Percentiles rank a stretch among this genome's conserved stretches.
Evolutionary conservation across 2,329 filamentous ascomycete species (phyloP).

Genomic region (Sordariomycetes sp.): DNA sequence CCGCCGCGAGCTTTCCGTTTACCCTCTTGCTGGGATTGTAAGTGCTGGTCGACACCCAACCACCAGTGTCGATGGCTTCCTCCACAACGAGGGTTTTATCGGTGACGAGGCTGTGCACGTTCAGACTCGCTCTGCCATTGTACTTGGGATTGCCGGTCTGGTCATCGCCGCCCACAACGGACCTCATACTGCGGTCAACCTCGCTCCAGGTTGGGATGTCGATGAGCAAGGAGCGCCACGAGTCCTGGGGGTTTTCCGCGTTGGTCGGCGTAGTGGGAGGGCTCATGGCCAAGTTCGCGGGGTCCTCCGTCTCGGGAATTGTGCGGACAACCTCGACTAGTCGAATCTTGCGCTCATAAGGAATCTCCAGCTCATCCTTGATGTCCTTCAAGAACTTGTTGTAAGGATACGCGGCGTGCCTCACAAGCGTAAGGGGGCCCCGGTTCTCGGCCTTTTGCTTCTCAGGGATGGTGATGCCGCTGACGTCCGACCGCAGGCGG

Average conservation of each 20-base stretch:
- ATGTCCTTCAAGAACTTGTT: slow-evolving; percentile 64
- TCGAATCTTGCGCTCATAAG: slow-evolving; percentile 59
- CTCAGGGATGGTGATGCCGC: slow-evolving; percentile 41
- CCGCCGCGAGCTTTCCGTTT: slow-evolving; percentile 22
- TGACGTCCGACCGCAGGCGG: slow-evolving; percentile 54
- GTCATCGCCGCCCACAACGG: slow-evolving; percentile 29
- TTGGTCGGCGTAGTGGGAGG: slow-evolving; percentile 25
- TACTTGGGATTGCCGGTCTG: slow-evolving; percentile 61
- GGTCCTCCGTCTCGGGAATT: slow-evolving; percentile 17
- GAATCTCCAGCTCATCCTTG: slow-evolving; percentile 56
- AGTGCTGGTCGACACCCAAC: slow-evolving; percentile 27
- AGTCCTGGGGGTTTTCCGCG: slow-evolving; percentile 13
- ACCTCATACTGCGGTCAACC: slow-evolving; percentile 13
- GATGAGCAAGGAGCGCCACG: slow-evolving; percentile 28
- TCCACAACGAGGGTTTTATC: slow-evolving; percentile 75
- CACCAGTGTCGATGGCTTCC: slow-evolving; percentile 51
- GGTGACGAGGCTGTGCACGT: slow-evolving; percentile 52
- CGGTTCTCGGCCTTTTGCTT: slow-evolving; percentile 46
- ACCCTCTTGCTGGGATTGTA: slow-evolving; percentile 14
- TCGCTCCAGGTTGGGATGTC: slow-evolving; percentile 39
- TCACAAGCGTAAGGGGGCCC: slow-evolving; percentile 48
- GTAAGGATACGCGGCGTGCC: slow-evolving; percentile 56
- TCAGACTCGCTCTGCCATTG: slow-evolving; percentile 59
- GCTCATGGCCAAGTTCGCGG: slow-evolving; percentile 9
- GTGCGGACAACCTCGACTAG: slow-evolving; percentile 50